Evolutionary conservation across 768 basidiomycete genomes (phyloP), one percentile per base, ranked within the genome.

Genomic region (Xerocomellus dryophilus): DNA sequence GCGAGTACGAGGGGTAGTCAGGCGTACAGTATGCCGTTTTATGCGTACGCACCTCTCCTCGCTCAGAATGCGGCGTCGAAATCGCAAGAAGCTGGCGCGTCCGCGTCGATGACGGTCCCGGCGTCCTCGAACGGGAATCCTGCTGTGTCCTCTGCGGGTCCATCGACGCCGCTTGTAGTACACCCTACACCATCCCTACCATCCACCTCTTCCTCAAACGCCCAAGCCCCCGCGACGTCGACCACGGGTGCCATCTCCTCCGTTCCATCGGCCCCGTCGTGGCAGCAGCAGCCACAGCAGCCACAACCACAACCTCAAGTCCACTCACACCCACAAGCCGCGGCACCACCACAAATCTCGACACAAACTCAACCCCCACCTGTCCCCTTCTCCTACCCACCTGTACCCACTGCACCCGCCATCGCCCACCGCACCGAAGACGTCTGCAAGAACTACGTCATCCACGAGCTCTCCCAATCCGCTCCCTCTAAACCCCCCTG

Each of bases 361-460:
- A 12, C 43, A 23, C 59, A 42, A 21, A n/a, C 32, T 7, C 53
- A 50, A 47, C 40, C 51, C 9, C 51, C 50, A 15, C 46, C 60
- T 44, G 40, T 43, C 29, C 43, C 48, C 34, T 51, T 55, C 32
- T 11, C 64, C 43, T 56, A 61, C 34, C 21, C 56, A 10, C 47
- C 57, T 25, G 23, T 43, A 29, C 51, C 61, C 15, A 14, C 61
- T 21, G 8, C 49, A 9, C 56, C 63, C 23, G 40, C 60, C 20
- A 53, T 64, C n/a, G 58, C 68, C 9, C 63, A 68, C 44, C 73
- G 74, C 47, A 74, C 61, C 8, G 81, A 84, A 62, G 81, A 74
- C 10, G 78, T 83, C 1, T 70, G 80, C 7, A 87, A 81, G 63
- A 89, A 85, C 62, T 91, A 90, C 60, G 70, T 92, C 4, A 70